Evolutionary conservation across 345 rosid genomes (phyloP), one percentile per base, ranked within the genome.

Genomic region (Boechera retrofracta): DNA sequence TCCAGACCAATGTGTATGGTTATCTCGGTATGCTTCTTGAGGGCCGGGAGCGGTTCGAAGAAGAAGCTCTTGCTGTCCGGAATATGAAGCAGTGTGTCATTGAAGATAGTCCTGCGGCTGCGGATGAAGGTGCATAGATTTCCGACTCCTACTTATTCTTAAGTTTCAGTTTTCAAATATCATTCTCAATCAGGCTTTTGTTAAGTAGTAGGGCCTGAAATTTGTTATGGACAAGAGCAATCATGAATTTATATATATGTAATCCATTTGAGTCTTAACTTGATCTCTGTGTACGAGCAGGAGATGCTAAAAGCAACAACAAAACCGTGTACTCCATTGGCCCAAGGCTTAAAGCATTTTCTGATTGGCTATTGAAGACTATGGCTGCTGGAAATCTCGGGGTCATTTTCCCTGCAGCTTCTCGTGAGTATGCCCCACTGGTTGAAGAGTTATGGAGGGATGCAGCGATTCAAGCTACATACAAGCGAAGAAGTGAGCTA

Each of bases 21-120:
- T 96, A 93, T 85, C 91, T 96, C 68, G 98, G 99, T 69, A 84
- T 91, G 69, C 94, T 96, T 54, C 97, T 96, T 49, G 99, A 96
- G 82, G 99, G 96, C 5, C 97, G 96, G 62, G 99, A 96, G 68
- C 90, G 87, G 57, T 96, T 93, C 65, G 99, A 93, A 81, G 99
- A 96, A 74, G 98, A 92, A 75, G 67, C 84, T 82, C 89, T 85
- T 81, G 75, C 78, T 72, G 85, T 77, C 77, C 82, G 42, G 80
- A 72, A 66, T 73, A 65, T 72, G 29, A 83, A 72, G 38, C 81
- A 28, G 47, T 70, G 74, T 71, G 73, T 73, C 52, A 62, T 66
- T 61, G 85, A 78, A 52, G 55, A 75, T n/a, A 74, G 69, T n/a
- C 44, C 71, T 36, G 55, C 45, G 61, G 89, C 71, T 32, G 55